Percentiles rank a stretch among this genome's conserved stretches.
Evolutionary conservation across 1,139 yeast species (phyloP).

Genomic region (Arxiozyma bovina): DNA sequence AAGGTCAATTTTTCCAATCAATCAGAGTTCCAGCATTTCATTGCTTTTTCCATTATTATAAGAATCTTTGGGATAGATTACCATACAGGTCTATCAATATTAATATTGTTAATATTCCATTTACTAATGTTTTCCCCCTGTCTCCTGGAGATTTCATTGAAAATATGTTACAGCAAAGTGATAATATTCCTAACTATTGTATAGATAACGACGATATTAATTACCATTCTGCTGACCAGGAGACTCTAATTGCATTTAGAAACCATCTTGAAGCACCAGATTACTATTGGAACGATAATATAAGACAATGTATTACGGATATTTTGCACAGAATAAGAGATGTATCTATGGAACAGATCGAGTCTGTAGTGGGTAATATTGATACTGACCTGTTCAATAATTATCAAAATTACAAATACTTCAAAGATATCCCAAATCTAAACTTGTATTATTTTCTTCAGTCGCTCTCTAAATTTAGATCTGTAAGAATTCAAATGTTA

Average conservation of each 20-base stretch:
- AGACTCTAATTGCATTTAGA: slow-evolving; percentile 6
- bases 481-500: slow-evolving; percentile 32
- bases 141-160: slow-evolving; percentile 24
- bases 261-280: slow-evolving; percentile 1
- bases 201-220: not conserved
- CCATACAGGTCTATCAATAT: slow-evolving; percentile 26
- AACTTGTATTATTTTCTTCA: slow-evolving; percentile 31
- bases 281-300: slow-evolving; percentile 23
- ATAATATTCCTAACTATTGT: slow-evolving; percentile 14
- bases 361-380: slow-evolving; percentile 11
- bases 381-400: slow-evolving; percentile 21
- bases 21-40: slow-evolving; percentile 25
- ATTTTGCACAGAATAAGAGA: slow-evolving; percentile 7
- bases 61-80: slow-evolving; percentile 26
- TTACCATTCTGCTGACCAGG: slow-evolving; percentile 4
- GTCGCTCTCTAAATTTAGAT: slow-evolving; percentile 24
- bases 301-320: slow-evolving; percentile 15
- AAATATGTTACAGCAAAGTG: slow-evolving; percentile 10
- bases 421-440: slow-evolving; percentile 28
- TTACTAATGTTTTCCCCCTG: slow-evolving; percentile 28
- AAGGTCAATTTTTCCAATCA: slow-evolving; percentile 19
- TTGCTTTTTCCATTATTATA: slow-evolving; percentile 26
- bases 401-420: slow-evolving; percentile 21
- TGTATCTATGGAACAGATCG: slow-evolving; percentile 7
- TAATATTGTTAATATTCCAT: slow-evolving; percentile 28